Percentiles rank a stretch among this genome's conserved stretches.
These are phyloP conservation scores for Exsudoporus frostii DNA, from an alignment of 768 basidiomycete genomes.

Conservation along the genomic window DNA sequence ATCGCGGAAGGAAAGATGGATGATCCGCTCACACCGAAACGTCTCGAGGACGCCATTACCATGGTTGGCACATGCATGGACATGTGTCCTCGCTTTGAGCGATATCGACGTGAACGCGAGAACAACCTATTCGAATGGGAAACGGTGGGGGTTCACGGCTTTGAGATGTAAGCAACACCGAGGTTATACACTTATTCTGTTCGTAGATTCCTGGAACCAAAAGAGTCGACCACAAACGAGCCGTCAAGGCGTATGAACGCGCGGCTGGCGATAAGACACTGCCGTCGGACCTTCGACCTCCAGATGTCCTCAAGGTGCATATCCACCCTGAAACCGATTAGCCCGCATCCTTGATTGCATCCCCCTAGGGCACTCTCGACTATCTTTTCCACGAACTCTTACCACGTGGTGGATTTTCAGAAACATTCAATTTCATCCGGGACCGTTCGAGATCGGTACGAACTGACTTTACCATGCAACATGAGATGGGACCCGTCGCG, in stretches of 20 bases:
- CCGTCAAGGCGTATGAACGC: slow-evolving; percentile 94
- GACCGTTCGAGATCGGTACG: slow-evolving; percentile 89
- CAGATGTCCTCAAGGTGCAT: slow-evolving; percentile 70
- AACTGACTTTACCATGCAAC: slow-evolving; percentile 94
- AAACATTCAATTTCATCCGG: slow-evolving; percentile 80
- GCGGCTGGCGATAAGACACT: slow-evolving; percentile 90
- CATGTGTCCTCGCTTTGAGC: slow-evolving; percentile 95
- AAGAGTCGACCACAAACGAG: slow-evolving; percentile 78
- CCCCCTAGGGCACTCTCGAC: slow-evolving; percentile 74
- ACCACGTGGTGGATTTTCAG: slow-evolving; percentile 61
- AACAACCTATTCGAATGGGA: slow-evolving; percentile 87
- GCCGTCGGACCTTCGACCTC: slow-evolving; percentile 90
- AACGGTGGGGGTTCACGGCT: slow-evolving; percentile 48
- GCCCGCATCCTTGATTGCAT: not conserved
- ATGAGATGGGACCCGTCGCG: slow-evolving; percentile 67
- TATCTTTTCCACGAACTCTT: slow-evolving; percentile 89
- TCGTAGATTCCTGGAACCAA: slow-evolving; percentile 76
- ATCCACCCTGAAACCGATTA: slow-evolving; percentile 1
- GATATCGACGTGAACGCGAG: slow-evolving; percentile 85
- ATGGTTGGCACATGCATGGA: slow-evolving; percentile 88
- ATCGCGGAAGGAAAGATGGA: slow-evolving; percentile 87
- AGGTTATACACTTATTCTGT: slow-evolving; percentile 33
- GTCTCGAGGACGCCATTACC: slow-evolving; percentile 87
- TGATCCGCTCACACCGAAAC: slow-evolving; percentile 74
- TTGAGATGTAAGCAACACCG: not conserved